Percentiles rank a stretch among this genome's conserved stretches.
phyloP scores from a whole-genome alignment of 306 rosid genomes.

The Quercus variabilis region DNA sequence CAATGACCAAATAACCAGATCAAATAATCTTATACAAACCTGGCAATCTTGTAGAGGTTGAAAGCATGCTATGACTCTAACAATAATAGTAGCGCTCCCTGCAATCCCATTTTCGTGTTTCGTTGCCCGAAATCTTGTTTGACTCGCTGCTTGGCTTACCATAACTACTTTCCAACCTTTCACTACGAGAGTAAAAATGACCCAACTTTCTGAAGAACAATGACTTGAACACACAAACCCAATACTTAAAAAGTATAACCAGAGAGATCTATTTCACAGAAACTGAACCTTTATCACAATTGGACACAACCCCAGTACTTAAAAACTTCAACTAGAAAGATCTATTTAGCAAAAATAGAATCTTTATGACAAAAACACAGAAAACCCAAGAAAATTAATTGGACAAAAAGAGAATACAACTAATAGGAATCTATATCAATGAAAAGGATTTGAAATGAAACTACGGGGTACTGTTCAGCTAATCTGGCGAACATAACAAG shows the following conservation, averaged over 20 bases:
- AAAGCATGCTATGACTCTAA: conserved; percentile 95
- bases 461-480: conserved; percentile 47
- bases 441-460: neutral
- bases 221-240: conserved; percentile 9
- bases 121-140: conserved; percentile 99
- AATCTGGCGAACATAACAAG: conserved; percentile 94
- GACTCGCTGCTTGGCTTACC: conserved; percentile 99
- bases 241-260: neutral
- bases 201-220: conserved; percentile 38
- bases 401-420: neutral
- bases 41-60: conserved; percentile 98
- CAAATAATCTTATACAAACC: conserved; percentile 39
- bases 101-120: conserved; percentile 92
- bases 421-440: neutral
- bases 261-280: conserved; percentile 12
- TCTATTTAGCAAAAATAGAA: conserved; percentile 13
- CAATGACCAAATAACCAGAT: neutral
- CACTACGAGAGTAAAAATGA: conserved; percentile 19
- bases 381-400: neutral
- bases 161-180: conserved; percentile 83
- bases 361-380: neutral
- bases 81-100: conserved; percentile 85
- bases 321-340: neutral
- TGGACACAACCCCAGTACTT: conserved; percentile 5
- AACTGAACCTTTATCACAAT: conserved; percentile 4